These are phyloP conservation scores for Buddleja alternifolia DNA, from an alignment of 257 asterid species.

Conservation along the genomic window DNA sequence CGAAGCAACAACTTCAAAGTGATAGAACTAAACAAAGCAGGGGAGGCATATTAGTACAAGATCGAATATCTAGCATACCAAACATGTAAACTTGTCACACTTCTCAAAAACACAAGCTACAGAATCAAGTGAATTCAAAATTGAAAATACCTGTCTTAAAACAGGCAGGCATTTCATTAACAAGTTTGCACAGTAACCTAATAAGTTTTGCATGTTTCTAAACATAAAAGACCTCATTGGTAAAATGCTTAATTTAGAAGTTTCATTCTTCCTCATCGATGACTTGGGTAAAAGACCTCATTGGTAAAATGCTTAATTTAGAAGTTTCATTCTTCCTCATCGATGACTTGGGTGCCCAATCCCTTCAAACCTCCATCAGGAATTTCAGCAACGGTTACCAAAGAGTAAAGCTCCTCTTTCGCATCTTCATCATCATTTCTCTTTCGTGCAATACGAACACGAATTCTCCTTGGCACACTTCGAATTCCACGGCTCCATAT, in stretches of 20 bases:
- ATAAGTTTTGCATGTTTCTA: background rate
- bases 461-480: constrained; percentile 77
- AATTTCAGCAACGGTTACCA: constrained; percentile 64
- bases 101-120: no score
- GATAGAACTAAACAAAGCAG: no score
- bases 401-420: constrained; percentile 75
- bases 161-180: no score
- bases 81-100: no score
- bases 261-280: constrained; percentile 39
- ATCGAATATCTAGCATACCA: no score
- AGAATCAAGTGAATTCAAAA: no score
- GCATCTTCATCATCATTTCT: constrained; percentile 82
- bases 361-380: constrained; percentile 75
- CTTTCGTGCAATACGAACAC: constrained; percentile 74
- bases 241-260: background rate
- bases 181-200: background rate
- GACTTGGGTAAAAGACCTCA: no score
- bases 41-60: no score
- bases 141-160: no score
- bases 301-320: background rate
- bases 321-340: constrained; percentile 53
- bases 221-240: no score
- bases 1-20: no score
- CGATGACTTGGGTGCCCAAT: constrained; percentile 74
- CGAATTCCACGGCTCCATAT: constrained; percentile 83